These are phyloP conservation scores for Lactarius vividus DNA, from an alignment of 768 basidiomycete species.

Conservation along the genomic window DNA sequence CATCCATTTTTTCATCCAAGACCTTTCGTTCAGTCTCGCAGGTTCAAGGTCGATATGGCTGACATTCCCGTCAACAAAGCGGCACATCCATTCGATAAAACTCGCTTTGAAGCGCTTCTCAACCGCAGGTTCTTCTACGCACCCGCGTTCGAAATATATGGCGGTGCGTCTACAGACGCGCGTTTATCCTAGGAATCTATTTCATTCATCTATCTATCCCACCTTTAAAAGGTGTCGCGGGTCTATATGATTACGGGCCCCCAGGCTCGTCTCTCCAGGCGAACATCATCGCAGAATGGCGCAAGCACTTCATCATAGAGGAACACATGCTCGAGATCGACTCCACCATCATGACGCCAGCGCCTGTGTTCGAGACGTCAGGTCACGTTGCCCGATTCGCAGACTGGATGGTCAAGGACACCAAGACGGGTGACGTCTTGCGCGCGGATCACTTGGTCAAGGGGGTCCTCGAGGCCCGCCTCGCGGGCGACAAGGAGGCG, in stretches of 20 bases:
- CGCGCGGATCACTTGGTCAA: constrained; percentile 97
- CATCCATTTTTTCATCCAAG: background rate
- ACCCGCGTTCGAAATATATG: constrained; percentile 98
- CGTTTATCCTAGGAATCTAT: background rate
- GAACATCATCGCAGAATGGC: constrained; percentile 95
- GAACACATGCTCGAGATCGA: constrained; percentile 99
- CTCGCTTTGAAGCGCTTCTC: constrained; percentile 78
- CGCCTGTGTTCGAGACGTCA: constrained; percentile 92
- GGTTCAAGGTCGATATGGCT: constrained; percentile 31
- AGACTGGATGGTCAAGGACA: constrained; percentile 99
- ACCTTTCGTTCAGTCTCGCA: background rate
- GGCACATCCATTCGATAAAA: constrained; percentile 84
- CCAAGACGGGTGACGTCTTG: constrained; percentile 92
- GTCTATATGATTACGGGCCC: constrained; percentile 97
- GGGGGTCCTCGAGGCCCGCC: constrained; percentile 82
- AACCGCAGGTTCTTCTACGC: constrained; percentile 96
- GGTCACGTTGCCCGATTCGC: constrained; percentile 98
- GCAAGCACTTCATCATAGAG: constrained; percentile 96
- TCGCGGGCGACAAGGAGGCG: constrained; percentile 90
- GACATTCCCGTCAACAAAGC: constrained; percentile 63
- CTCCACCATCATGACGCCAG: constrained; percentile 96
- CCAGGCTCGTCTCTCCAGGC: constrained; percentile 94
- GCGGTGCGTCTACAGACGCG: constrained; percentile 55
- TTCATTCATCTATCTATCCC: constrained; percentile 10
- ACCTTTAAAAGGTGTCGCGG: constrained; percentile 74